Conservation (phyloP, 2,329 filamentous ascomycete species). For the Tolypocladium pustulatum region DNA sequence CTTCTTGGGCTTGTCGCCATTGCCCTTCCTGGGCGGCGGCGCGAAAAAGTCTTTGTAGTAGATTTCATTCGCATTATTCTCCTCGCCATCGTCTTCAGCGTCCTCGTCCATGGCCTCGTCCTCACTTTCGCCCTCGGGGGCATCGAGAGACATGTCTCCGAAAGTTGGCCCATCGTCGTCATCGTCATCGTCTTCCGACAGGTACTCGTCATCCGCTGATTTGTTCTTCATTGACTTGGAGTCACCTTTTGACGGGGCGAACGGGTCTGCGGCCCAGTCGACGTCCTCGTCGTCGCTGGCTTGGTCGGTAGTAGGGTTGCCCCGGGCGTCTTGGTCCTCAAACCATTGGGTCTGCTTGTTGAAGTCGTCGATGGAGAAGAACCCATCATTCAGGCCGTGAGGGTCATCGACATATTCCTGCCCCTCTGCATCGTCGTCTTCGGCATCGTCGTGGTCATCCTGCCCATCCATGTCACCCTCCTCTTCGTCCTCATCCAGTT, state of each 20-base stretch:
- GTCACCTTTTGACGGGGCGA: conserved; percentile 27
- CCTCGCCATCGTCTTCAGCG: conserved; percentile 46
- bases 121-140: conserved; percentile 56
- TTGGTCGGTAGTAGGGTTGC: conserved; percentile 62
- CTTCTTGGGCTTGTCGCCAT: conserved; percentile 34
- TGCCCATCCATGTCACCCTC: conserved; percentile 23
- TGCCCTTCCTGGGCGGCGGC: conserved; percentile 66
- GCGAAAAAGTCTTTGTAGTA: conserved; percentile 93
- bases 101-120: conserved; percentile 51
- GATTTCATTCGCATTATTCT: conserved; percentile 73
- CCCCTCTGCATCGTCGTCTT: conserved; percentile 28
- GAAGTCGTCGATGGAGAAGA: conserved; percentile 96
- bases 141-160: conserved; percentile 65
- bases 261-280: conserved; percentile 76
- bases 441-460: conserved; percentile 18
- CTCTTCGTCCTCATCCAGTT: conserved; percentile 19
- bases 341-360: conserved; percentile 87
- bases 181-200: conserved; percentile 41
- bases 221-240: conserved; percentile 17
- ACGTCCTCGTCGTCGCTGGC: conserved; percentile 78
- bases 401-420: conserved; percentile 48
- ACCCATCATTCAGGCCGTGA: conserved; percentile 87
- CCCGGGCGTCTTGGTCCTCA: conserved; percentile 72
- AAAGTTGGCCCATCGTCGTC: conserved; percentile 74
- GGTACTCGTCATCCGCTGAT: conserved; percentile 20